Evolutionary conservation across 164 flowering plant genomes (phyloP).

Genomic region (Vitis vinifera): DNA sequence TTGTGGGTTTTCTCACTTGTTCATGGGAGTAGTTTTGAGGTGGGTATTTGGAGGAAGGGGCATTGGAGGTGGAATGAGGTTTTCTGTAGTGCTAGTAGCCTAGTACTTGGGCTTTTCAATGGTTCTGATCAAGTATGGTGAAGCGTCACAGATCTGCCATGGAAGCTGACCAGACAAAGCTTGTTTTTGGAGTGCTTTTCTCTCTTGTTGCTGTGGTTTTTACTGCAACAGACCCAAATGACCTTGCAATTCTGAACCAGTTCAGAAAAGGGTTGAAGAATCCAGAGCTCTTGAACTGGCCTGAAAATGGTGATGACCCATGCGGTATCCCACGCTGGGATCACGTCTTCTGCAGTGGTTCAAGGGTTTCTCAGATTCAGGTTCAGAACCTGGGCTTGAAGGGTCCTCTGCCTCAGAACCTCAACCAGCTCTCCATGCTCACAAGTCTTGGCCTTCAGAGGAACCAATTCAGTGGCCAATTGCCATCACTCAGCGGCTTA

Average conservation of each 20-base stretch:
- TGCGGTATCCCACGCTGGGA: constrained; percentile 57
- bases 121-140: constrained; percentile 11
- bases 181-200: constrained; percentile 13
- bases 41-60: constrained; percentile 4
- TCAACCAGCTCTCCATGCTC: constrained; percentile 53
- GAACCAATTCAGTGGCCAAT: constrained; percentile 46
- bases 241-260: constrained; percentile 44
- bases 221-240: constrained; percentile 45
- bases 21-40: constrained; percentile 2
- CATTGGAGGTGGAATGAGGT: constrained; percentile 6
- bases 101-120: neutral
- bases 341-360: constrained; percentile 39
- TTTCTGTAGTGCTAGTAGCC: neutral
- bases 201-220: constrained; percentile 21
- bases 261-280: constrained; percentile 48
- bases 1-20: too few relatives aligned
- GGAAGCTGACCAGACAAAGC: constrained; percentile 8
- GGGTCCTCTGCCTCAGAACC: constrained; percentile 52
- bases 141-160: constrained; percentile 11
- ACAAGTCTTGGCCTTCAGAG: constrained; percentile 53
- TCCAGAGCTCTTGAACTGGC: constrained; percentile 65
- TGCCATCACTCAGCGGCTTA: constrained; percentile 62
- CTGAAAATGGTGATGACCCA: constrained; percentile 49
- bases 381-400: constrained; percentile 46
- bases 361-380: constrained; percentile 65